phyloP scores from a whole-genome alignment of 1,284 basidiomycete genomes.

The Microbotryum violaceum region DNA sequence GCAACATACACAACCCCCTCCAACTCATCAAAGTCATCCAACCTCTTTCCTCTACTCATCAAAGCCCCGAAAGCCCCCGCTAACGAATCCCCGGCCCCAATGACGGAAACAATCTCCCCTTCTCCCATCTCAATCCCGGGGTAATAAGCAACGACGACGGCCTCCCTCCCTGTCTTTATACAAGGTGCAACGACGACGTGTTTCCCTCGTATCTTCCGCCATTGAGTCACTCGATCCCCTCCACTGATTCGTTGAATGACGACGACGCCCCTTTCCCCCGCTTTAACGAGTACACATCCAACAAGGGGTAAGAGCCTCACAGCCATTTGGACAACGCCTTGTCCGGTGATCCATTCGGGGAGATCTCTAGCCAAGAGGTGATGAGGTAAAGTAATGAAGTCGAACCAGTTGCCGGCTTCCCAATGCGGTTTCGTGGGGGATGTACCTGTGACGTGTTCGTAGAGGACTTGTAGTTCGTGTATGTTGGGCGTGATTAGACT shows the following conservation, averaged over 20 bases:
- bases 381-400: constrained; percentile 33
- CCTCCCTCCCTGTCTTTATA: constrained; percentile 5
- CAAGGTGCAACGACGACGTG: background rate
- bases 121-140: constrained; percentile 50
- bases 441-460: constrained; percentile 43
- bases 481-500: constrained; percentile 68
- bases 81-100: constrained; percentile 71
- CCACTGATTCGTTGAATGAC: constrained; percentile 35
- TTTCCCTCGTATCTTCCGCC: constrained; percentile 1
- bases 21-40: constrained; percentile 5
- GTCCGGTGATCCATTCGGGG: constrained; percentile 24
- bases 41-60: constrained; percentile 40
- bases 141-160: constrained; percentile 48
- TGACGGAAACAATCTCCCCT: constrained; percentile 60
- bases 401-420: constrained; percentile 57
- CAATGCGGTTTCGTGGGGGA: constrained; percentile 45
- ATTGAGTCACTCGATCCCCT: constrained; percentile 11
- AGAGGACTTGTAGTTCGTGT: constrained; percentile 63
- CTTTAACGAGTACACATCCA: constrained; percentile 71
- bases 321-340: constrained; percentile 69
- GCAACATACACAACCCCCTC: constrained; percentile 24
- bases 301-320: constrained; percentile 71
- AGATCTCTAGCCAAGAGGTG: constrained; percentile 8
- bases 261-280: constrained; percentile 52
- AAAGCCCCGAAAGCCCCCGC: constrained; percentile 46